Evolutionary conservation across 2,329 filamentous ascomycete species (phyloP).

Genomic region (Blastomyces percursus): DNA sequence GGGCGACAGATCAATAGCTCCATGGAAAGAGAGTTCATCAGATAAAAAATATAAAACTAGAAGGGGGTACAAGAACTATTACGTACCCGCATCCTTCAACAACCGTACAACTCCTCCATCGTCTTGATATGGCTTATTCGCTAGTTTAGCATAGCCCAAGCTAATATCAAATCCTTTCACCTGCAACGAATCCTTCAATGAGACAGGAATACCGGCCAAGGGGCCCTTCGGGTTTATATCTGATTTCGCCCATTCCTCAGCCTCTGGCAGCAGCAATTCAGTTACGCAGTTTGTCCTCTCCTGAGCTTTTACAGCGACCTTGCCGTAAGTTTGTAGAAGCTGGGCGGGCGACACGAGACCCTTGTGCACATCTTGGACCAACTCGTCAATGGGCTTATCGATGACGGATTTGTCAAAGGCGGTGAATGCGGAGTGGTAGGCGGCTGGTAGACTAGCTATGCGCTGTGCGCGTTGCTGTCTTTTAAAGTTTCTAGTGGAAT

Average conservation of each 20-base stretch:
- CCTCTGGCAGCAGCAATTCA: slow-evolving; percentile 68
- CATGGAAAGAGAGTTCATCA: too few species aligned
- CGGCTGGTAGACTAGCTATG: slow-evolving; percentile 53
- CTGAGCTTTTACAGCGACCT: slow-evolving; percentile 73
- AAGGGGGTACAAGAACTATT: not conserved
- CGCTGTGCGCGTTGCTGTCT: slow-evolving; percentile 61
- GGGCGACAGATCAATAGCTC: too few species aligned
- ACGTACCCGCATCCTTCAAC: slow-evolving; percentile 63
- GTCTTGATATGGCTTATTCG: slow-evolving; percentile 51
- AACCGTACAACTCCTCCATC: slow-evolving; percentile 67
- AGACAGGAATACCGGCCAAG: slow-evolving; percentile 76
- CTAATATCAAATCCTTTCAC: slow-evolving; percentile 74
- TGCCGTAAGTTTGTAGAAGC: slow-evolving; percentile 76
- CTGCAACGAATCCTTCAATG: slow-evolving; percentile 65
- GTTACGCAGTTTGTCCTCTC: slow-evolving; percentile 82
- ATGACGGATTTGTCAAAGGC: slow-evolving; percentile 56
- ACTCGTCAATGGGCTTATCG: slow-evolving; percentile 60
- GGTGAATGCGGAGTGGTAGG: slow-evolving; percentile 57
- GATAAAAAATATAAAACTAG: slow-evolving; percentile 2
- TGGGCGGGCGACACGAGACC: slow-evolving; percentile 54
- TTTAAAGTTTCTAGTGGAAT: slow-evolving; percentile 56
- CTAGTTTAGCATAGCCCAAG: slow-evolving; percentile 67
- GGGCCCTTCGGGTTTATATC: slow-evolving; percentile 65
- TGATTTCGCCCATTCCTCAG: slow-evolving; percentile 58
- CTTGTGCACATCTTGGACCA: slow-evolving; percentile 69